Evolutionary conservation across 2,329 filamentous ascomycete genomes (phyloP).

Genomic region (Fusarium sp.): DNA sequence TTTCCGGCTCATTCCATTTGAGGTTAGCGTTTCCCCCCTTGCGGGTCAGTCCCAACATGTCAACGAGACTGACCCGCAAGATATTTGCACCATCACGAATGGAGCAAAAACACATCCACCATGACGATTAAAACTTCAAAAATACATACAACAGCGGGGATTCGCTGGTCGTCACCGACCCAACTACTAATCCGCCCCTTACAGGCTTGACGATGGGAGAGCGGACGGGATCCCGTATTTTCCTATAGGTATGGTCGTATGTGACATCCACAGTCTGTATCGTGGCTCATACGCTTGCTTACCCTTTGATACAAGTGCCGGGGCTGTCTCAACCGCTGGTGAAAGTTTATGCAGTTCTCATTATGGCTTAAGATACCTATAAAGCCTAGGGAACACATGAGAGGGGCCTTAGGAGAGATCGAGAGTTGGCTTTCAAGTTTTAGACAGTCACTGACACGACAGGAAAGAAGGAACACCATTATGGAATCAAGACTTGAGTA

Average conservation of each 20-base stretch:
- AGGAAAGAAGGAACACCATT: rapidly evolving
- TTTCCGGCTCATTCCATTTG: not conserved
- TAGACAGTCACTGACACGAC: rapidly evolving
- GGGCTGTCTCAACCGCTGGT: rapidly evolving
- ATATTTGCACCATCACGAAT: not conserved
- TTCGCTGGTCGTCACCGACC: not conserved
- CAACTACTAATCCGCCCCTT: conserved; percentile 3
- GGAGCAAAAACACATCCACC: not conserved
- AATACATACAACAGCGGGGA: not conserved
- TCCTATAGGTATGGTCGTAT: conserved; percentile 1
- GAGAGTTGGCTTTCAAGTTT: not conserved
- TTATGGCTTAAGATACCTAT: rapidly evolving
- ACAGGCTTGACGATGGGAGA: not conserved
- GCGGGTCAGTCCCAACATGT: not conserved
- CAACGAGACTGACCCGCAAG: not conserved
- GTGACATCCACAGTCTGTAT: not conserved
- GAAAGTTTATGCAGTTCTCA: rapidly evolving
- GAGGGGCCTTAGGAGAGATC: not conserved
- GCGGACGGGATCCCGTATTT: not conserved
- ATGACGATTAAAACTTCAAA: not conserved
- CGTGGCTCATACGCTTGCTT: not conserved
- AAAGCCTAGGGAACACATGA: not conserved
- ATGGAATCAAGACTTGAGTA: not conserved
- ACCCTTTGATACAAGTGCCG: rapidly evolving
- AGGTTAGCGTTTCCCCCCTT: too few species aligned